Conservation (phyloP, 306 rosid genomes). For the Prunus armeniaca region DNA sequence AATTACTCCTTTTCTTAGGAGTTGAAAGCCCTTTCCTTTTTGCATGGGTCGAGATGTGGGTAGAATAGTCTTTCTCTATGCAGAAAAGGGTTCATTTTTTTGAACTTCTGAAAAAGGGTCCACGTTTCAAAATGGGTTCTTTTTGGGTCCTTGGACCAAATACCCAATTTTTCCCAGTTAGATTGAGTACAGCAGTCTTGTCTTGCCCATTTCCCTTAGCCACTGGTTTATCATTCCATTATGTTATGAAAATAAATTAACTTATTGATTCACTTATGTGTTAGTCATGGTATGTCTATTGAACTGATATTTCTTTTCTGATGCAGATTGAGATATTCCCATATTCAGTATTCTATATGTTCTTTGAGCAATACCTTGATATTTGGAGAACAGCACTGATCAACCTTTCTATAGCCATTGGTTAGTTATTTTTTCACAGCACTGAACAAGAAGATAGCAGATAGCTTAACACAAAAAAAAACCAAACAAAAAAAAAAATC, state of each 20-base stretch:
- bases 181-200: not conserved
- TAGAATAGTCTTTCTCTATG: too few species aligned
- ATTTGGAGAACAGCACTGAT: slow-evolving; percentile 94
- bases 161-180: not conserved
- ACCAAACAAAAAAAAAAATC: not conserved
- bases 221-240: not conserved
- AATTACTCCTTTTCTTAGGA: not conserved
- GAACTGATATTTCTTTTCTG: slow-evolving; percentile 36
- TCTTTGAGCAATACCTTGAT: slow-evolving; percentile 97
- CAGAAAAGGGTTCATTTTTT: not conserved
- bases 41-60: too few species aligned
- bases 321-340: slow-evolving; percentile 98
- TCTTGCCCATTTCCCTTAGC: not conserved
- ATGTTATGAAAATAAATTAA: slow-evolving; percentile 6
- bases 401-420: slow-evolving; percentile 95
- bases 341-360: slow-evolving; percentile 93
- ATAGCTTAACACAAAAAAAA: not conserved
- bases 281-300: slow-evolving; percentile 9
- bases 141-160: not conserved
- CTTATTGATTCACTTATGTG: not conserved
- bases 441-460: not conserved
- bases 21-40: not conserved
- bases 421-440: slow-evolving; percentile 44
- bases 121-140: not conserved
- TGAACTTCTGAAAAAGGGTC: not conserved